Percentiles rank a stretch among this genome's conserved stretches.
Evolutionary conservation across 805 yeast species (phyloP).

Genomic region (Metschnikowia baotianmanensis): DNA sequence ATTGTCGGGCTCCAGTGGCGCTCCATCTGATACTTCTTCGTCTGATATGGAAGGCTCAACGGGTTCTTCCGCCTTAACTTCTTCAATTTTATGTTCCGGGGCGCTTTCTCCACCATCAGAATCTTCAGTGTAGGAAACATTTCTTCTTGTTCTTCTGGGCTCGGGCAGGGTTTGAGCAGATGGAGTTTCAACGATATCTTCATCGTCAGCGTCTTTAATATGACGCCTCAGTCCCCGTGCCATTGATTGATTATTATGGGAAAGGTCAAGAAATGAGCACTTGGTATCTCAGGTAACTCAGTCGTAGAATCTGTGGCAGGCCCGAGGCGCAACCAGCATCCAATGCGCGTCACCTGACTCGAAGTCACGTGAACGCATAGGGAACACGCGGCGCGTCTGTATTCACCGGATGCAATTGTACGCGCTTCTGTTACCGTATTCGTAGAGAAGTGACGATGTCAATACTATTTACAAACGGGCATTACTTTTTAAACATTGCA

Average conservation of each 20-base stretch:
- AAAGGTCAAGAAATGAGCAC: too few relatives aligned
- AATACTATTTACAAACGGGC: too few relatives aligned
- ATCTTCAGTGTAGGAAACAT: constrained; percentile 16
- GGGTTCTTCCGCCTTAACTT: not conserved
- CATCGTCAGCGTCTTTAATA: constrained; percentile 12
- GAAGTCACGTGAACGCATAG: too few relatives aligned
- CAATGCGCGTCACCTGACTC: too few relatives aligned
- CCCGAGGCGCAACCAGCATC: constrained; percentile 4
- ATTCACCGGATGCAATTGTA: too few relatives aligned
- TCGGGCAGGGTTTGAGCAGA: constrained; percentile 1
- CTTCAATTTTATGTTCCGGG: constrained; percentile 13
- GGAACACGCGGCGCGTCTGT: too few relatives aligned
- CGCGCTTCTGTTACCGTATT: too few relatives aligned
- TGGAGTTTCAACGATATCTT: constrained; percentile 3
- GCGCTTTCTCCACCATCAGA: constrained; percentile 14
- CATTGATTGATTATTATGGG: constrained; percentile 15
- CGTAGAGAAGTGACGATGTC: too few relatives aligned
- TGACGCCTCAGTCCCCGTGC: constrained; percentile 18
- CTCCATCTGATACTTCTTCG: constrained; percentile 2
- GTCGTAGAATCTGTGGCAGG: not conserved
- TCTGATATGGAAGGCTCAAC: not conserved
- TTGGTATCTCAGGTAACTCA: too few relatives aligned
- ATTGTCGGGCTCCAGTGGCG: constrained; percentile 7
- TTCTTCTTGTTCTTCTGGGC: constrained; percentile 12
- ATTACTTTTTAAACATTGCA: too few relatives aligned